Conservation (phyloP, 2,329 filamentous ascomycete species). For the Pseudocercospora fuligena region DNA sequence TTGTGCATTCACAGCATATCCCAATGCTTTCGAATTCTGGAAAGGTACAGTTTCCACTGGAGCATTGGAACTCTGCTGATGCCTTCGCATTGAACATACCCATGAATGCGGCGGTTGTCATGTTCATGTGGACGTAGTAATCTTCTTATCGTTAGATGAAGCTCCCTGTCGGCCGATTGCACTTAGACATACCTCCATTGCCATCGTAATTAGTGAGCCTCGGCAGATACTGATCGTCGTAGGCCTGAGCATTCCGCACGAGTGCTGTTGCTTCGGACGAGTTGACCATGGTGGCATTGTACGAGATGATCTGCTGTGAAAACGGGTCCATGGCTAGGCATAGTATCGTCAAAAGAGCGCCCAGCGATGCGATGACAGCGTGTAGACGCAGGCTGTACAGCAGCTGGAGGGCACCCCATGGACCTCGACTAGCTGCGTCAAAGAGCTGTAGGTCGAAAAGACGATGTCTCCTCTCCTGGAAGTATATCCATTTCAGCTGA, state of each 20-base stretch:
- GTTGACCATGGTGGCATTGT: neutral
- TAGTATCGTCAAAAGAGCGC: neutral
- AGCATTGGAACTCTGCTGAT: neutral
- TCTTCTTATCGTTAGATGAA: neutral
- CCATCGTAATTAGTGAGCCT: neutral
- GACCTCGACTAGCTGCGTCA: slow-evolving; percentile 9
- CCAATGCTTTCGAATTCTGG: neutral
- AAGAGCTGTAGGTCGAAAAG: slow-evolving; percentile 11
- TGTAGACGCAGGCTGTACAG: neutral
- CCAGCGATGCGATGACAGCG: neutral
- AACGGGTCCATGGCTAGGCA: slow-evolving; percentile 3
- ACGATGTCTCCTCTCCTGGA: slow-evolving; percentile 10
- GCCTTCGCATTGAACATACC: neutral
- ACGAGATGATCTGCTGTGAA: neutral
- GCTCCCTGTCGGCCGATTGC: neutral
- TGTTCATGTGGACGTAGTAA: neutral
- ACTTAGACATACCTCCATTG: neutral
- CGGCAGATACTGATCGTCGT: neutral
- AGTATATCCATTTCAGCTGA: slow-evolving; percentile 25
- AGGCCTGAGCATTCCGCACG: neutral
- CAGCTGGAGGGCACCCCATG: slow-evolving; percentile 4
- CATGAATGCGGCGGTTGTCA: neutral
- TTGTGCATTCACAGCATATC: neutral
- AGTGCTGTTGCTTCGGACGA: neutral
- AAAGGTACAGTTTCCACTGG: neutral